Base-by-base conservation (phyloP, 148 eudicot genomes). In the Euryodendron excelsum region DNA sequence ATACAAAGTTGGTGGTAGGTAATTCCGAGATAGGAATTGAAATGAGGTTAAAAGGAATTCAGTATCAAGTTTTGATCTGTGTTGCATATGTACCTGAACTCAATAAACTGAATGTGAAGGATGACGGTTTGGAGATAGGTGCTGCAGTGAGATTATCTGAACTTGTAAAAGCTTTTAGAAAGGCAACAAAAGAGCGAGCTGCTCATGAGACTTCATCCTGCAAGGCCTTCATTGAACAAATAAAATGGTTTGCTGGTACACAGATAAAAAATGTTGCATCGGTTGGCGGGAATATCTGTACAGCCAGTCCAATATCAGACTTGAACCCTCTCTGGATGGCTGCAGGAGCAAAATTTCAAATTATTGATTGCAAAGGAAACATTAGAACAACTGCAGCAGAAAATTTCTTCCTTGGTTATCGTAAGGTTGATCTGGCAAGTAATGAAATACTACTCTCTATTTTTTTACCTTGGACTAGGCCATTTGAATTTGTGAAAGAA, bases 311-410 rank as follows among this genome's bases (percentile, higher is more conserved):
- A 67, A 96, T 96, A 84, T 96, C 99, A 64, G 99, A 96, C 79
- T 84, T 96, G 79, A 96, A 96, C 82, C 99, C 99, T 82, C 91
- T 96, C 37, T 96, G 97, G 98, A 96, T 96, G 91, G 98, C 97
- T 70, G 80, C 96, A 69, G 79, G 98, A 80, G 98, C 99, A 64
- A 91, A 83, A 77, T 93, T 96, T 84, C 84, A 85, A 39, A 90
- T 92, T 56, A 86, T 91, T 76, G 85, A 96, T 85, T 84, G 84
- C 74, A 90, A 84, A 79, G 94, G 98, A 80, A 92, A 87, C 71
- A 83, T 79, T 21, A 85, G 99, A 82, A 85, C 85, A 33, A 78
- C 82, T 44, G 70, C 79, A 45, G 99, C 99, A 8, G 96, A 96
- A 63, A 86, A 89, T n/a, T 96, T 96, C 86, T 96, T 96, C 82